Evolutionary conservation across 2,329 filamentous ascomycete species (phyloP).

Genomic region (Fusarium chuoi): DNA sequence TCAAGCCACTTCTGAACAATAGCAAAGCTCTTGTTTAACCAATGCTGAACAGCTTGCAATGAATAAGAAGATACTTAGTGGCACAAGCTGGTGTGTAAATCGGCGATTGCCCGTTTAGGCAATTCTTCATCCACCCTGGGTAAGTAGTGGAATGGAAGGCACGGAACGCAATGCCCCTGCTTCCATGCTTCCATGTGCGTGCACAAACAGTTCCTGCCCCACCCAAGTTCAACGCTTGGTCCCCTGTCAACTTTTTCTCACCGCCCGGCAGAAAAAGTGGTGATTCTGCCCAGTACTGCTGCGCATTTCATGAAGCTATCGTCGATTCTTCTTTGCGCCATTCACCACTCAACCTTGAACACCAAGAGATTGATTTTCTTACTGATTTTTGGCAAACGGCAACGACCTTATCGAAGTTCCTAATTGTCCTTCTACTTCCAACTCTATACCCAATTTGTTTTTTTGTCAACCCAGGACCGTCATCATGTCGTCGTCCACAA

Average conservation of each 20-base stretch:
- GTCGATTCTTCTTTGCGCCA: constrained; percentile 22
- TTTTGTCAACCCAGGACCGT: neutral
- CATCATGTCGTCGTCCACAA: constrained; percentile 31
- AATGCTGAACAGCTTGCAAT: neutral
- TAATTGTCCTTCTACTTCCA: neutral
- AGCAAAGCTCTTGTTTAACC: neutral
- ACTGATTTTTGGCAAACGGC: neutral
- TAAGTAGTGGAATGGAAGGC: constrained; percentile 17
- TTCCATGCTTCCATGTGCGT: constrained; percentile 5
- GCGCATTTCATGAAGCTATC: constrained; percentile 28
- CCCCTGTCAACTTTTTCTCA: constrained; percentile 19
- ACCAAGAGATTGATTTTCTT: neutral
- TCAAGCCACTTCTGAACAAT: neutral
- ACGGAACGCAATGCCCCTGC: constrained; percentile 1
- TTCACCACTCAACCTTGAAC: constrained; percentile 7
- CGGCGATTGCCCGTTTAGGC: constrained; percentile 37
- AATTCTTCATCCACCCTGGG: constrained; percentile 18
- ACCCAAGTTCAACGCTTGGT: neutral
- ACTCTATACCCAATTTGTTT: neutral
- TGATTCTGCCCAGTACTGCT: constrained; percentile 10
- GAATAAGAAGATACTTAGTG: neutral
- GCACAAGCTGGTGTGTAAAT: neutral
- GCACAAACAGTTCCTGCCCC: constrained; percentile 5
- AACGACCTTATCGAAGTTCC: too few relatives aligned
- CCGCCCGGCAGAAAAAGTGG: constrained; percentile 49